Conservation (phyloP, 257 asterid genomes). For the Eustoma russellianum region DNA sequence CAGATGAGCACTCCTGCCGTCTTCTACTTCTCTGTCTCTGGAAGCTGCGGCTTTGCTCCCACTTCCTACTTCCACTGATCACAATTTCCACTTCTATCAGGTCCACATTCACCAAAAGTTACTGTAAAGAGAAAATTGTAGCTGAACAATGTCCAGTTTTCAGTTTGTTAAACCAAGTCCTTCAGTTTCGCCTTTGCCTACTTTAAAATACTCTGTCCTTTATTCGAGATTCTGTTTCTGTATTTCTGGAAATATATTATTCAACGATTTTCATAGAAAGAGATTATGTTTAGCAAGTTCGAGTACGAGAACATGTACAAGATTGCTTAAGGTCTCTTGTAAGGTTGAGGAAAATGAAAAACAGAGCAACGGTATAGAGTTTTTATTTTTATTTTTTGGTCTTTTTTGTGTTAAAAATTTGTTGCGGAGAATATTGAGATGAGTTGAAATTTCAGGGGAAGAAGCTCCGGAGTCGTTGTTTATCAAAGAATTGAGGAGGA, state of each 20-base stretch:
- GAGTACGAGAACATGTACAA: slow-evolving; percentile 16
- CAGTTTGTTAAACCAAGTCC: slow-evolving; percentile 40
- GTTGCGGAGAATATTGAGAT: neutral
- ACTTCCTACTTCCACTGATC: slow-evolving; percentile 3
- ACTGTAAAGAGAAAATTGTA: neutral
- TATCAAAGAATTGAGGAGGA: slow-evolving; percentile 73
- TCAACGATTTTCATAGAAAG: slow-evolving; percentile 18
- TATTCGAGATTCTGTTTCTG: slow-evolving; percentile 2
- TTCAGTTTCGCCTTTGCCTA: slow-evolving; percentile 12
- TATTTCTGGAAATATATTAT: slow-evolving; percentile 10
- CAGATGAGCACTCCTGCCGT: slow-evolving; percentile 2
- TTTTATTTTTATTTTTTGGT: too few relatives aligned
- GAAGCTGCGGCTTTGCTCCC: neutral
- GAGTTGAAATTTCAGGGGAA: slow-evolving; percentile 44
- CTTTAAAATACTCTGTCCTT: slow-evolving; percentile 18
- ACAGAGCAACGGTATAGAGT: slow-evolving; percentile 40
- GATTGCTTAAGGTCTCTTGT: slow-evolving; percentile 37
- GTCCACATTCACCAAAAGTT: neutral
- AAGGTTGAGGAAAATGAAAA: slow-evolving; percentile 36
- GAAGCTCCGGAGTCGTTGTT: slow-evolving; percentile 94
- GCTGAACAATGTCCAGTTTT: slow-evolving; percentile 40
- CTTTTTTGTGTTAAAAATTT: neutral
- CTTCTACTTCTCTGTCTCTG: neutral
- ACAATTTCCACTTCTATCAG: neutral
- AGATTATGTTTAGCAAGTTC: slow-evolving; percentile 20